Conservation (phyloP, 768 basidiomycete species). For the Fomitopsis serialis region DNA sequence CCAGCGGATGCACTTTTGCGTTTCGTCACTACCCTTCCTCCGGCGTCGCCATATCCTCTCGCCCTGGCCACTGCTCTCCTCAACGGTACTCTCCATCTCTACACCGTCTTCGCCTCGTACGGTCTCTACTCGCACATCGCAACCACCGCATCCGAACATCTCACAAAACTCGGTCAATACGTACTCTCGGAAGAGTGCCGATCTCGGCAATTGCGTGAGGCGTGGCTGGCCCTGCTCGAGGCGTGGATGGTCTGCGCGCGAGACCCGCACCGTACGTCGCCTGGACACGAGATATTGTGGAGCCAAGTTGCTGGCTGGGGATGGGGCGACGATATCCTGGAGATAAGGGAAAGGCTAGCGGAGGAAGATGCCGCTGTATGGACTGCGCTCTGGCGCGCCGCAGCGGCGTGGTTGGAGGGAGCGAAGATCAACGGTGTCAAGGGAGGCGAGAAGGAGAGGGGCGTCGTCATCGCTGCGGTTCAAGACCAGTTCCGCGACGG, state of each 20-base stretch:
- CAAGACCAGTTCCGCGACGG: conserved; percentile 36
- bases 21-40: conserved; percentile 58
- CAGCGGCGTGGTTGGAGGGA: conserved; percentile 75
- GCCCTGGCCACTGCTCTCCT: conserved; percentile 42
- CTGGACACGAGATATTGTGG: conserved; percentile 86
- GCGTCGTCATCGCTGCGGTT: conserved; percentile 27
- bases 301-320: conserved; percentile 77
- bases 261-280: conserved; percentile 88
- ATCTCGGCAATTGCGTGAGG: conserved; percentile 30
- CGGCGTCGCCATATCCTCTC: conserved; percentile 32
- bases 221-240: conserved; percentile 58
- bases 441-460: conserved; percentile 62
- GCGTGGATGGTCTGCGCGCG: conserved; percentile 79
- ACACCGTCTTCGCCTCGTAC: conserved; percentile 63
- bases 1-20: conserved; percentile 64
- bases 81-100: conserved; percentile 54
- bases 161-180: conserved; percentile 45
- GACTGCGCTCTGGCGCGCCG: conserved; percentile 41
- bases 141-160: conserved; percentile 52
- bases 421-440: conserved; percentile 62
- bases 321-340: conserved; percentile 60
- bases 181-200: conserved; percentile 33
- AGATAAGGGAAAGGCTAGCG: conserved; percentile 29
- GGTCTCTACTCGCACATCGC: conserved; percentile 73
- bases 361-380: conserved; percentile 25